Evolutionary conservation across 805 yeast species (phyloP).

Genomic region (Saccharomycopsis capsularis): DNA sequence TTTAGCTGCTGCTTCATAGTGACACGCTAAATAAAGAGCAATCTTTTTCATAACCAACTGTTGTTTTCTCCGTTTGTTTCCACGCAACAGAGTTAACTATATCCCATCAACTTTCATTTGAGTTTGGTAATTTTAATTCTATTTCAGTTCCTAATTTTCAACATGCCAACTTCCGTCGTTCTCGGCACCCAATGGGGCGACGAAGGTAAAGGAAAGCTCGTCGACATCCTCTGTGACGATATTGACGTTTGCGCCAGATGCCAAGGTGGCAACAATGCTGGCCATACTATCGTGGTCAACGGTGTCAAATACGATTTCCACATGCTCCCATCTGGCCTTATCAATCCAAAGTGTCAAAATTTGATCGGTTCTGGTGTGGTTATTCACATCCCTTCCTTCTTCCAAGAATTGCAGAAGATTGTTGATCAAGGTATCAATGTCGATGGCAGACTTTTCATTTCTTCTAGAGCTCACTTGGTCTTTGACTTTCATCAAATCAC

Average conservation of each 20-base stretch:
- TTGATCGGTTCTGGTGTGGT: slow-evolving; percentile 96
- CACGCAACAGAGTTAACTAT: no score
- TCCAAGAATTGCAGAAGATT: slow-evolving; percentile 74
- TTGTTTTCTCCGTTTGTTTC: no score
- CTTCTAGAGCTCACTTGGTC: slow-evolving; percentile 92
- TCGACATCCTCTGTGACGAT: slow-evolving; percentile 88
- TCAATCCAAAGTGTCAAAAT: slow-evolving; percentile 85
- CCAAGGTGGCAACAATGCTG: slow-evolving; percentile 99
- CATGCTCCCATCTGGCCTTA: slow-evolving; percentile 97
- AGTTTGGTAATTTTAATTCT: not conserved
- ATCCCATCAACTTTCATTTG: no score
- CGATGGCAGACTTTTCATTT: slow-evolving; percentile 70
- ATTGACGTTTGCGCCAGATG: slow-evolving; percentile 97
- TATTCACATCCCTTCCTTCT: slow-evolving; percentile 88
- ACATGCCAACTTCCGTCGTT: slow-evolving; percentile 65
- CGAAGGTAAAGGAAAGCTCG: slow-evolving; percentile 98
- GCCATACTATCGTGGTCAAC: slow-evolving; percentile 94
- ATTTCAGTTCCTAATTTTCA: no score
- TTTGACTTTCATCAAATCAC: slow-evolving; percentile 98
- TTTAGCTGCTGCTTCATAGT: no score
- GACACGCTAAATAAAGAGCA: no score
- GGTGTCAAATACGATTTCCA: slow-evolving; percentile 92
- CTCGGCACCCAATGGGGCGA: slow-evolving; percentile 99
- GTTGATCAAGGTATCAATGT: slow-evolving; percentile 69
- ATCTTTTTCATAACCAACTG: no score